Conservation (phyloP, 371 early-diverging fungal genomes). For the Apophysomyces elegans region DNA sequence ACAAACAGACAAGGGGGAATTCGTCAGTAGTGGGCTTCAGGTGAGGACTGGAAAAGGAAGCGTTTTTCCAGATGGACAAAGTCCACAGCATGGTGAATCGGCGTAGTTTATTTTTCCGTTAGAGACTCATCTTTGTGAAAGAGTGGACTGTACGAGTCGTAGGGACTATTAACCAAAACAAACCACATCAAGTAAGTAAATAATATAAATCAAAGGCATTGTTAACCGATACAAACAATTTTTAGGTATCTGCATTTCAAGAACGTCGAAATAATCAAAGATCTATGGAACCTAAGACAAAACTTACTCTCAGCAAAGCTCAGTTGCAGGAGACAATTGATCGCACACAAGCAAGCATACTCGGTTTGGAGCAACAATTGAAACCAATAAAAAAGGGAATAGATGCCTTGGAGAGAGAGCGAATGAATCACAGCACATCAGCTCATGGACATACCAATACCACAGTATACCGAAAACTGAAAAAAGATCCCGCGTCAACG, state of each 20-base stretch:
- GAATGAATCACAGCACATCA: neutral
- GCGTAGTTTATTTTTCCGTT: neutral
- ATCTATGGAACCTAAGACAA: too few species aligned
- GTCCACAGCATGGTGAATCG: neutral
- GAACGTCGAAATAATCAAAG: too few species aligned
- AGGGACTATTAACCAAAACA: too few species aligned
- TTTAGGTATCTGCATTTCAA: too few species aligned
- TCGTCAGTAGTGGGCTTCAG: neutral
- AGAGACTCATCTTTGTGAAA: neutral
- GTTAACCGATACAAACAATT: too few species aligned
- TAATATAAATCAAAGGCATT: too few species aligned
- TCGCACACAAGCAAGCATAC: neutral
- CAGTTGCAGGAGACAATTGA: too few species aligned
- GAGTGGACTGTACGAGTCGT: too few species aligned
- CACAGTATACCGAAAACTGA: neutral
- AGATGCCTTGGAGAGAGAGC: neutral
- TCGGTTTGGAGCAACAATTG: neutral
- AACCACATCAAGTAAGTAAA: too few species aligned
- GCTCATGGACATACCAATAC: neutral
- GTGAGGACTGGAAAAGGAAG: neutral
- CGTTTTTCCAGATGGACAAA: neutral
- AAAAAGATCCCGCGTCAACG: neutral
- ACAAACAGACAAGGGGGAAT: neutral
- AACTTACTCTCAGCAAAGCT: too few species aligned
- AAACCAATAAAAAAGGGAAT: neutral